Conservation (phyloP, 306 rosid species). For the Cucurbita pepo region DNA sequence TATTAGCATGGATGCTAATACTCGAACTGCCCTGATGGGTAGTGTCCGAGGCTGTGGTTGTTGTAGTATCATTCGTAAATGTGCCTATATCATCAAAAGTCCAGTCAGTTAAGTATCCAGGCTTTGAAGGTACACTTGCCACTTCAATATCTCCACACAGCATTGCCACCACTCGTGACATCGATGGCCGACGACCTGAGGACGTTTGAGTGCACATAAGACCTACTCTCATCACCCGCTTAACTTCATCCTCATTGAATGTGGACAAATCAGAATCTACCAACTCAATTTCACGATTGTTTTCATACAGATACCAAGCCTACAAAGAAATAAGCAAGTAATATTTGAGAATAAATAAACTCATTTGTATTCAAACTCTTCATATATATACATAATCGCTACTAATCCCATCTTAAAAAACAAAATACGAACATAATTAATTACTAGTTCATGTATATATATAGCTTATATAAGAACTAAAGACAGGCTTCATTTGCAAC, state of each 20-base stretch:
- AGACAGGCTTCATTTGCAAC: too few species aligned
- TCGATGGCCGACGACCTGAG: constrained; percentile 35
- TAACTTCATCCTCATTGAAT: constrained; percentile 29
- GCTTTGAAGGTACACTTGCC: constrained; percentile 26
- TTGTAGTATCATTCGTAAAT: not conserved
- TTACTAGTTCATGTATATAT: too few species aligned
- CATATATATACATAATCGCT: too few species aligned
- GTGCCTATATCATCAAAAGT: constrained; percentile 26
- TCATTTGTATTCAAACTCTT: too few species aligned
- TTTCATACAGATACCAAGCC: constrained; percentile 59
- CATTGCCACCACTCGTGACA: constrained; percentile 68
- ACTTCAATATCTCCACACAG: constrained; percentile 52
- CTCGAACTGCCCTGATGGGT: constrained; percentile 15
- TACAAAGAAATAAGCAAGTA: not conserved
- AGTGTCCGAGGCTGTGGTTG: constrained; percentile 8
- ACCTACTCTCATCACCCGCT: constrained; percentile 26
- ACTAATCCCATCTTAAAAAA: too few species aligned
- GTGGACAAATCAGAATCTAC: constrained; percentile 27
- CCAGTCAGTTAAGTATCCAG: constrained; percentile 55
- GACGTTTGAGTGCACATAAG: constrained; percentile 53
- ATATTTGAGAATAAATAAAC: too few species aligned
- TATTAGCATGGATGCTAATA: constrained; percentile 14
- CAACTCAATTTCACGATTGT: constrained; percentile 17
- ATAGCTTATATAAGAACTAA: too few species aligned
- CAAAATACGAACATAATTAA: too few species aligned